These are phyloP conservation scores for Panaeolus papilionaceus DNA, from an alignment of 768 basidiomycete species.

Conservation along the genomic window DNA sequence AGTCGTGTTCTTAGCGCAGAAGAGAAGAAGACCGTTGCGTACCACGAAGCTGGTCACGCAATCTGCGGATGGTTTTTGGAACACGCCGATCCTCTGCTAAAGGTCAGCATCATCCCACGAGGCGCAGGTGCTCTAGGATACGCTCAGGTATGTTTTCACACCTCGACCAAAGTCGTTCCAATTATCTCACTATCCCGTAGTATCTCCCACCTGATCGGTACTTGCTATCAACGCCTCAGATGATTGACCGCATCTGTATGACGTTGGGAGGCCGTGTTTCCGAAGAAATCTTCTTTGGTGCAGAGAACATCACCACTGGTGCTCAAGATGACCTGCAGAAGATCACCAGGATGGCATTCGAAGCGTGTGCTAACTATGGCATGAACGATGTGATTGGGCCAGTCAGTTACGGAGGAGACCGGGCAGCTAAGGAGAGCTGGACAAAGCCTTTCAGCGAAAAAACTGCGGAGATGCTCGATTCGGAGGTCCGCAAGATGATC, in stretches of 20 bases:
- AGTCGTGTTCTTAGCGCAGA: conserved; percentile 90
- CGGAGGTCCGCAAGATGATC: conserved; percentile 95
- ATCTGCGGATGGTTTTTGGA: conserved; percentile 99
- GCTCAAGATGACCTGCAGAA: conserved; percentile 99
- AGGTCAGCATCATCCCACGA: conserved; percentile 98
- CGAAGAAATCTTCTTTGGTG: conserved; percentile 97
- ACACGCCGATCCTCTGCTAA: conserved; percentile 94
- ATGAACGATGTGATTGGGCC: conserved; percentile 97
- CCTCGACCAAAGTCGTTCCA: conserved; percentile 1
- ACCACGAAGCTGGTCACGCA: conserved; percentile 99
- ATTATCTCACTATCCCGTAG: conserved; percentile 42
- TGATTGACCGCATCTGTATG: conserved; percentile 97
- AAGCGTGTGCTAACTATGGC: conserved; percentile 94
- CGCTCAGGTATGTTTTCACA: conserved; percentile 68
- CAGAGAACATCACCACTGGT: conserved; percentile 93
- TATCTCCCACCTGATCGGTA: conserved; percentile 97
- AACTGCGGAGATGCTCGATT: conserved; percentile 93
- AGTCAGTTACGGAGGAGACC: conserved; percentile 92
- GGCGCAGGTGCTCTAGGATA: conserved; percentile 96
- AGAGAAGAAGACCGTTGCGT: conserved; percentile 98
- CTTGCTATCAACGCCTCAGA: conserved; percentile 93
- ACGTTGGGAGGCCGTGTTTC: conserved; percentile 97
- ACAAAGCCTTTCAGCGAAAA: conserved; percentile 99
- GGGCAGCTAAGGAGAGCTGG: conserved; percentile 86
- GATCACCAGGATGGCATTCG: conserved; percentile 97